Evolutionary conservation across 31 red algal species (phyloP), one percentile per base, ranked within the genome.

Genomic region (Bonnemaisonia californica): DNA sequence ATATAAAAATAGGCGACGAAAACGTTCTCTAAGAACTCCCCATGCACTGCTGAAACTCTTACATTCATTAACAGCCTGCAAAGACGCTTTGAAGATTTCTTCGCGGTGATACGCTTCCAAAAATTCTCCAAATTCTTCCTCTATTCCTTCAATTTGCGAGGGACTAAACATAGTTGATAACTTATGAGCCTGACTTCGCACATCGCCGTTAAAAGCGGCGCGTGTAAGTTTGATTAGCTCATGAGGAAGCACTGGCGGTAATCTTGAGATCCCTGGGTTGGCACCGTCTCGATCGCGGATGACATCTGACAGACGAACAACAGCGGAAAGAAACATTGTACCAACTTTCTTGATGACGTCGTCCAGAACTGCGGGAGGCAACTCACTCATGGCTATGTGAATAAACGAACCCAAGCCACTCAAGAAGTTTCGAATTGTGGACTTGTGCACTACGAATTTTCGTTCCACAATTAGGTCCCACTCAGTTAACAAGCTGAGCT

Each of bases 101-200:
- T 77, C 74, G 23, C 74, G 47, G 38, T 77, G 55, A 60, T 61
- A 77, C 19, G 48, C 74, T 61, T 77, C 74, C 1, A 61, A 9
- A n/a, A 77, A 77, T 36, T 61, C 54, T 13, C 74, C 74, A 62
- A 77, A 77, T 33, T 77, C 74, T 39, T 77, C 51, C 29, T 77
- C 74, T 9, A 61, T 77, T 0, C 38, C 4, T 22, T 77, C 74
- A 61, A 77, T 29, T 22, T 77, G 51, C 38, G 12, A 8, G 21
- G 54, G 55, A 0, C 3, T 37, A 9, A 77, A 60, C 9, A 26
- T 59, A 16, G 74, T 57, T 27, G 74, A 77, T 33, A 77, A 28
- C 3, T 54, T 39, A 34, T 77, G 54, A 11, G 74, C 74, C 28
- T 77, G 74, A 33, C 33, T 77, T 13, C 74, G 74, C 12, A 77